These are phyloP conservation scores for Hawksworthiomyces lignivorus DNA, from an alignment of 2,329 filamentous ascomycete species.

Conservation along the genomic window DNA sequence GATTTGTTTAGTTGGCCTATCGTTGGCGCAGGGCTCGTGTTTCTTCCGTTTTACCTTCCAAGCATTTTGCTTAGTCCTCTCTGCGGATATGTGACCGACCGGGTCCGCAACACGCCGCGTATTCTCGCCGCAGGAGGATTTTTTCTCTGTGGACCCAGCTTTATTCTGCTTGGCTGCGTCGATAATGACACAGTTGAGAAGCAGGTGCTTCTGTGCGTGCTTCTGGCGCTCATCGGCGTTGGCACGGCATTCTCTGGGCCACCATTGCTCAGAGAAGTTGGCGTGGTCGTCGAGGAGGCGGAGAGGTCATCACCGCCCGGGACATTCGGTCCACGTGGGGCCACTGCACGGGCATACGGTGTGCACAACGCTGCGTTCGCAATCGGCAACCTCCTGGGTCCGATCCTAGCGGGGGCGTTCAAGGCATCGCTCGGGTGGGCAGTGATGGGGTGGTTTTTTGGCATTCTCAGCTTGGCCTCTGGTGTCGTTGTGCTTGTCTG, in stretches of 20 bases:
- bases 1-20: conserved; percentile 1
- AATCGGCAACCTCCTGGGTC: conserved; percentile 2
- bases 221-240: background rate
- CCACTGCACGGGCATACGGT: conserved; percentile 1
- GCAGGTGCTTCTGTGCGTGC: background rate
- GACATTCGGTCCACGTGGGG: background rate
- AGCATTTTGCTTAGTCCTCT: conserved; percentile 1
- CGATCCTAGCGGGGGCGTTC: conserved; percentile 1
- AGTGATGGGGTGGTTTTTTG: conserved; percentile 6
- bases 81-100: background rate
- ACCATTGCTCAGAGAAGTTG: conserved; percentile 1
- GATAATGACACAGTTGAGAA: background rate
- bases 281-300: conserved; percentile 3
- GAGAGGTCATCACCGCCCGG: background rate
- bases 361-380: conserved; percentile 5
- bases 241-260: conserved; percentile 1
- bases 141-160: conserved; percentile 3
- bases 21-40: conserved; percentile 2
- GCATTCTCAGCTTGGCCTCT: background rate
- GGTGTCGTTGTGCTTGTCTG: background rate
- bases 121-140: background rate
- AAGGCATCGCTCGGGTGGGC: conserved; percentile 3
- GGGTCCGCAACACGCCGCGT: conserved; percentile 1
- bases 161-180: background rate
- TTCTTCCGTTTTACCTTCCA: conserved; percentile 2